Evolutionary conservation across 208 protist genomes (phyloP), one percentile per base, ranked within the genome.

Genomic region (Acanthamoeba triangularis): DNA sequence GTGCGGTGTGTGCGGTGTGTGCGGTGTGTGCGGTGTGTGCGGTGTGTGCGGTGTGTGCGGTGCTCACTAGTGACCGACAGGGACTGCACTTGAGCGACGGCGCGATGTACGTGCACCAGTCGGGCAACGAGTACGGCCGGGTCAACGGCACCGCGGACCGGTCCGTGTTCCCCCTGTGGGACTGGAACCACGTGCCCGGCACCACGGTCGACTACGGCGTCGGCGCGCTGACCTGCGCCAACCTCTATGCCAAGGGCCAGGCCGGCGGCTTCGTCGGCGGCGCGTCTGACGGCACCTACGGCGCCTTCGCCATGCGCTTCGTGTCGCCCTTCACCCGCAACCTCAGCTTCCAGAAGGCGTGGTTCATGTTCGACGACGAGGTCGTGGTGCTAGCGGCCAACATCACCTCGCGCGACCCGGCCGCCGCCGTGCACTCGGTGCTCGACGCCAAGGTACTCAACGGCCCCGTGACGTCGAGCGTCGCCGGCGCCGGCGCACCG

Each of bases 301-400:
- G 80, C 41, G 49, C 35, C 10, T 88, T 88, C 52, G 52, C 49
- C n/a, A 61, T 88, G 80, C 41, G 35, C 20, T 88, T 88, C 80
- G 8, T 28, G 49, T 88, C 80, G 23, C 80, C 80, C 30, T 88
- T 88, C n/a, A 47, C 80, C 14, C 23, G 33, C 10, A 88, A 88
- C 35, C 80, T 88, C 49, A 35, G 44, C 80, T 88, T 88, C 80
- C 49, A 88, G 80, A 88, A 88, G 80, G 23, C 80, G 52, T 88
- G 80, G 80, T 88, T 88, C 80, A 59, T 88, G 80, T 88, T 88
- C 49, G 80, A 88, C 49, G 6, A 65, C 41, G 80, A 88, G 80
- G 63, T 88, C 49, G 52, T 88, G 30, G 80, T 88, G 41, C 33
- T 88, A 3, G 80, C 33, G 33, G 28, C 80, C 80, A 88, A 88